Evolutionary conservation across 768 basidiomycete species (phyloP), one percentile per base, ranked within the genome.

Genomic region (Pluteus cervinus): DNA sequence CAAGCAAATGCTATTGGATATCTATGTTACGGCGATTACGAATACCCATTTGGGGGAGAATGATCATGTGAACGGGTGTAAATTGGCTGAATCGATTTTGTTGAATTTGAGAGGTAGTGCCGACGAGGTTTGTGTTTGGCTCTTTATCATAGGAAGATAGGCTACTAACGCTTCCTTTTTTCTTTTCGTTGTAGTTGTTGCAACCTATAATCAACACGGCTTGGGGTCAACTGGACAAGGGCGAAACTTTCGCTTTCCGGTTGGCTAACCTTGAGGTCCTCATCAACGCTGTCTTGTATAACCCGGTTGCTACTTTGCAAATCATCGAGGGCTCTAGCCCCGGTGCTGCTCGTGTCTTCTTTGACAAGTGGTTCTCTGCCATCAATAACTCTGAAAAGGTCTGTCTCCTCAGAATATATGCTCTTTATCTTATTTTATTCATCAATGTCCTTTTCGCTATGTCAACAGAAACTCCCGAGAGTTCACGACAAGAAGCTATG

Each of bases 401-500:
- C n/a, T n/a, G n/a, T n/a, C n/a, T n/a, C n/a, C n/a, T n/a, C n/a
- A n/a, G n/a, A n/a, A n/a, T n/a, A n/a, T n/a, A n/a, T n/a, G n/a
- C n/a, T n/a, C n/a, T n/a, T n/a, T n/a, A n/a, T n/a, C n/a, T n/a
- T n/a, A n/a, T n/a, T n/a, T n/a, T n/a, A n/a, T n/a, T n/a, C n/a
- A n/a, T n/a, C n/a, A n/a, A n/a, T n/a, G n/a, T n/a, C n/a, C n/a
- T n/a, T n/a, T n/a, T n/a, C n/a, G n/a, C n/a, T n/a, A n/a, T n/a
- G n/a, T n/a, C n/a, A n/a, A n/a, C n/a, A n/a, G n/a, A 71, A 68
- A 33, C 70, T 91, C 24, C 86, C 87, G 9, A 76, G 89, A 14
- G 88, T 94, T 29, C 89, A 94, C 53, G 89, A 93, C 62, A 90
- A 91, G 73, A 89, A 84, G 59, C 63, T 93, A 40, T 77, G 75